Conservation (phyloP, 1,284 basidiomycete species). For the Puccinia horiana region DNA sequence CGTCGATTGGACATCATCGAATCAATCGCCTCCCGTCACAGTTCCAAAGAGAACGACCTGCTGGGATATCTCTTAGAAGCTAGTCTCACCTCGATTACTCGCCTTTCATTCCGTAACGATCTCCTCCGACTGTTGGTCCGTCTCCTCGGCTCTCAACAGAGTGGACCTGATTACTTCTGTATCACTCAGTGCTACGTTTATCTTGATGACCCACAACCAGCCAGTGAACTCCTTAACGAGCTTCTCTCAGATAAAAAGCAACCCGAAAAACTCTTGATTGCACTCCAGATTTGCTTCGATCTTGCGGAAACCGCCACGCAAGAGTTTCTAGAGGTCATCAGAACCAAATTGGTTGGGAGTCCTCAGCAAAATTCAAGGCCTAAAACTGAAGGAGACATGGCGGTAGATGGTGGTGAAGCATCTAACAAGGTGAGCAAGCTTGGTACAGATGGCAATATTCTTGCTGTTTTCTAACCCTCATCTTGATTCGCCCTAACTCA, state of each 20-base stretch:
- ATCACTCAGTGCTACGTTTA: slow-evolving; percentile 85
- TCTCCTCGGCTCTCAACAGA: slow-evolving; percentile 76
- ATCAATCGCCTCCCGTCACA: slow-evolving; percentile 67
- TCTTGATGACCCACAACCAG: slow-evolving; percentile 73
- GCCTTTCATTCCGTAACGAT: slow-evolving; percentile 76
- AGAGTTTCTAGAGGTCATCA: slow-evolving; percentile 77
- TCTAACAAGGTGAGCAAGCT: slow-evolving; percentile 12
- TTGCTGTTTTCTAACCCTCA: not conserved
- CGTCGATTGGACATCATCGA: slow-evolving; percentile 80
- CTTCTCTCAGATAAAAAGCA: slow-evolving; percentile 61
- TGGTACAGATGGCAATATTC: not conserved
- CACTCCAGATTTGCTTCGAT: slow-evolving; percentile 92
- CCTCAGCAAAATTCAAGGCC: slow-evolving; percentile 41
- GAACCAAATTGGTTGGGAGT: slow-evolving; percentile 49
- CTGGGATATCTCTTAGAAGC: slow-evolving; percentile 88
- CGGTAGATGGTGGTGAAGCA: slow-evolving; percentile 1
- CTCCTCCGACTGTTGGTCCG: slow-evolving; percentile 69
- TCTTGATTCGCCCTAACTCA: slow-evolving; percentile 54
- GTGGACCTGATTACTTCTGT: slow-evolving; percentile 71
- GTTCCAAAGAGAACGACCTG: slow-evolving; percentile 68
- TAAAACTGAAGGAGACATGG: slow-evolving; percentile 16
- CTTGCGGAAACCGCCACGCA: slow-evolving; percentile 87
- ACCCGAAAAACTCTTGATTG: slow-evolving; percentile 71
- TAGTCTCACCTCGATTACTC: slow-evolving; percentile 74
- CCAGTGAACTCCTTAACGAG: slow-evolving; percentile 70